Conservation (phyloP, 192 early-diverging fungal genomes). For the Backusella macrospora region DNA sequence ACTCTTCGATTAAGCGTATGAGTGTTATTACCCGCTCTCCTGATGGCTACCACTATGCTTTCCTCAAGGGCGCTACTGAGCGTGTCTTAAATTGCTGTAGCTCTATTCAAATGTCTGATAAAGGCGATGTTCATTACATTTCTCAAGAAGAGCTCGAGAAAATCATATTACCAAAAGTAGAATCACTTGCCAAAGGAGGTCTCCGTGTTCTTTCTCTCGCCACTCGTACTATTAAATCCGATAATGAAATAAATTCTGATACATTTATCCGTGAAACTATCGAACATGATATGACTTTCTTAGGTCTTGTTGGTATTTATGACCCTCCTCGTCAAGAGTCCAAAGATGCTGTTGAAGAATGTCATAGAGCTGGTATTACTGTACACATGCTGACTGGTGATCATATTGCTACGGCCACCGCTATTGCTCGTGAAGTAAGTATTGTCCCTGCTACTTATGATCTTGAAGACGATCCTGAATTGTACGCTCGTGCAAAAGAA, state of each 20-base stretch:
- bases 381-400: constrained; percentile 98
- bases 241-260: constrained; percentile 35
- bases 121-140: constrained; percentile 22
- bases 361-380: constrained; percentile 89
- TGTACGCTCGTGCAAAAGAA: constrained; percentile 27
- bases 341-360: constrained; percentile 65
- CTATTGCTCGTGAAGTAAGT: constrained; percentile 88
- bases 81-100: constrained; percentile 78
- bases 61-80: constrained; percentile 94
- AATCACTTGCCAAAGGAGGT: constrained; percentile 74
- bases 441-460: constrained; percentile 63
- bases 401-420: constrained; percentile 87
- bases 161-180: constrained; percentile 62
- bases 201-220: constrained; percentile 88
- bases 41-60: constrained; percentile 53
- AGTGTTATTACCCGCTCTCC: constrained; percentile 67
- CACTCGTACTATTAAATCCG: constrained; percentile 51
- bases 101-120: constrained; percentile 46
- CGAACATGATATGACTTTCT: constrained; percentile 74
- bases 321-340: constrained; percentile 86
- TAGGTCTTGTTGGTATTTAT: constrained; percentile 91
- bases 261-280: constrained; percentile 56
- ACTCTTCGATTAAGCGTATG: constrained; percentile 89
- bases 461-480: constrained; percentile 39
- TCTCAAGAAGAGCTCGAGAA: constrained; percentile 44